A percentile compares a stretch with the other conserved stretches of the same genome.
phyloP scores from a whole-genome alignment of 306 rosid species.

The Acmispon strigosus region DNA sequence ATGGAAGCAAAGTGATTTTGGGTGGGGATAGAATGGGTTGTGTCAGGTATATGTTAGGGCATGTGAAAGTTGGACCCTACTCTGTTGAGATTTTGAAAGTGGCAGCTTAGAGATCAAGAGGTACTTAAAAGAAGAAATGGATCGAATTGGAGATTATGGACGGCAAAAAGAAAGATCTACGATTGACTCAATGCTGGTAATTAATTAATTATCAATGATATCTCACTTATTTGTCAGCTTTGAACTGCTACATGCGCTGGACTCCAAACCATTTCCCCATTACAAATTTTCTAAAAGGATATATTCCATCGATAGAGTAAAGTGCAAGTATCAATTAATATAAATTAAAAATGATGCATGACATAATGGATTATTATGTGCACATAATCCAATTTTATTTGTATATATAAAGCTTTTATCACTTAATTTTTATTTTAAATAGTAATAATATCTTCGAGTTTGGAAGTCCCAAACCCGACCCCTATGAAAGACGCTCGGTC shows the following conservation, averaged over 20 bases:
- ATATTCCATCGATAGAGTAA: background rate
- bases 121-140: background rate
- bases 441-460: too few species aligned
- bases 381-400: too few species aligned
- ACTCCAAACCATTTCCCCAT: background rate
- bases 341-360: background rate
- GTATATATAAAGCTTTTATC: too few species aligned
- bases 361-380: background rate
- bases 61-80: slow-evolving; percentile 24
- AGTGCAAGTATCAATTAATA: background rate
- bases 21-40: background rate
- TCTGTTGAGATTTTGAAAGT: background rate
- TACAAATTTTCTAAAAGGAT: background rate
- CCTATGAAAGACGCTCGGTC: too few species aligned
- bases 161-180: background rate
- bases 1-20: background rate
- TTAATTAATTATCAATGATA: background rate
- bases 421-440: too few species aligned
- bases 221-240: background rate
- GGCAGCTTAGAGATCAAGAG: background rate
- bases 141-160: background rate
- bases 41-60: background rate
- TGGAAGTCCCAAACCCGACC: too few species aligned
- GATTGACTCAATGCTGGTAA: background rate
- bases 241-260: background rate